Percentiles rank a stretch among this genome's conserved stretches.
phyloP scores from a whole-genome alignment of 352 stramenopile genomes.

The Globisporangium solare region DNA sequence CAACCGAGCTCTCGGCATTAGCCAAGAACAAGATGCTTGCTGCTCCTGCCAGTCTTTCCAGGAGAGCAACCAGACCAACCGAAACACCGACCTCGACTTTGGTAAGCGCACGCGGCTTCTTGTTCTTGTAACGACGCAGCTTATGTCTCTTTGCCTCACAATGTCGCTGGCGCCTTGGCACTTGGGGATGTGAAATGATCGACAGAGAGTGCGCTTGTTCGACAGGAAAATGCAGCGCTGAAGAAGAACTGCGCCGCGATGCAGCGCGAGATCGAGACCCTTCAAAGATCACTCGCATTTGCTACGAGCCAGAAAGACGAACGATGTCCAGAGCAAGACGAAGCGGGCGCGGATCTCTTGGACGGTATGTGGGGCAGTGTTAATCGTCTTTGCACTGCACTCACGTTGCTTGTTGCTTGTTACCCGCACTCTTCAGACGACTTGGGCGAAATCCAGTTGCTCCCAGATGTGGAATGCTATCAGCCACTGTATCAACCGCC shows the following conservation, averaged over 20 bases:
- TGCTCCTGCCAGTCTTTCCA: neutral
- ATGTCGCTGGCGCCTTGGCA: neutral
- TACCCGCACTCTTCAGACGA: slow-evolving; percentile 17
- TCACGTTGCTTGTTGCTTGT: slow-evolving; percentile 1
- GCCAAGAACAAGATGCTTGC: neutral
- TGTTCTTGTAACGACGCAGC: neutral
- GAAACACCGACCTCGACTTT: slow-evolving; percentile 17
- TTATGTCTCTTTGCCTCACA: neutral
- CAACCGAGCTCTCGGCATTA: slow-evolving; percentile 8
- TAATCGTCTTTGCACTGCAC: neutral
- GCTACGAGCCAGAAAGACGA: slow-evolving; percentile 2
- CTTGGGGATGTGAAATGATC: neutral
- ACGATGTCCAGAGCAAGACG: slow-evolving; percentile 2
- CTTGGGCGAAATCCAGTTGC: slow-evolving; percentile 29
- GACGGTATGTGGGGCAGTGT: slow-evolving; percentile 11
- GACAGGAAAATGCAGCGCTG: slow-evolving; percentile 49
- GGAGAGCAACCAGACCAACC: slow-evolving; percentile 15
- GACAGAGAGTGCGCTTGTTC: slow-evolving; percentile 39
- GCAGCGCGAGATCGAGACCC: slow-evolving; percentile 44
- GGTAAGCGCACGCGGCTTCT: slow-evolving; percentile 3
- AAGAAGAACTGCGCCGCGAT: slow-evolving; percentile 44
- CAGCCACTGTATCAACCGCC: slow-evolving; percentile 15
- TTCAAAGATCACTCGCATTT: slow-evolving; percentile 31
- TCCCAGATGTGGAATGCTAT: slow-evolving; percentile 6
- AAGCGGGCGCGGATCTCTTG: slow-evolving; percentile 12